Evolutionary conservation across 1,139 yeast genomes (phyloP).

Genomic region (Pichia sp.): DNA sequence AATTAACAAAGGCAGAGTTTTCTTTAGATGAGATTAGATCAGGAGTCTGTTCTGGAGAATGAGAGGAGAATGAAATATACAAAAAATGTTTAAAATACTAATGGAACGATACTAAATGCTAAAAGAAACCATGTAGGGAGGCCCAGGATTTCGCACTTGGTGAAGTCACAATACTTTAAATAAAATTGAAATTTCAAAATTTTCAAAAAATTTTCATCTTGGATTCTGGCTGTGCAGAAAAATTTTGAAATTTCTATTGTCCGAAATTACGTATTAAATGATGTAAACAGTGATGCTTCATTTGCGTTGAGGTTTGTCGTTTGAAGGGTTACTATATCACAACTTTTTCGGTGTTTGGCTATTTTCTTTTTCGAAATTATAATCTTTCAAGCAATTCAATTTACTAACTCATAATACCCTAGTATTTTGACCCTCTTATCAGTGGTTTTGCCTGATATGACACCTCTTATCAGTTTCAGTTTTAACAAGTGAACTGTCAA

Average conservation of each 20-base stretch:
- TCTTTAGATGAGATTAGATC: slow-evolving; percentile 15
- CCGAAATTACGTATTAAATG: not conserved
- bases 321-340: not conserved
- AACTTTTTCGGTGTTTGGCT: too few species aligned
- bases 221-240: not conserved
- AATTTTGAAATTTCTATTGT: not conserved
- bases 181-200: not conserved
- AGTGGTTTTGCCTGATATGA: too few species aligned
- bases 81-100: slow-evolving; percentile 6
- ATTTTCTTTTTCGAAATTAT: too few species aligned
- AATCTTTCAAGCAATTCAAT: too few species aligned
- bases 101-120: slow-evolving; percentile 5
- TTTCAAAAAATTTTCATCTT: not conserved
- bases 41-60: slow-evolving; percentile 17
- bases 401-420: too few species aligned
- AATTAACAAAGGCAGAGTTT: not conserved
- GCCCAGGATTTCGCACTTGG: not conserved
- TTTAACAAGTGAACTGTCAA: too few species aligned
- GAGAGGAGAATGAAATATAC: slow-evolving; percentile 7
- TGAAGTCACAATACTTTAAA: not conserved
- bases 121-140: not conserved
- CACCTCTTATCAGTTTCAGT: too few species aligned
- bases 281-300: not conserved
- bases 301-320: not conserved
- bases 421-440: too few species aligned